Evolutionary conservation across 2,329 filamentous ascomycete species (phyloP).

Genomic region (Ceratocystis destructans): DNA sequence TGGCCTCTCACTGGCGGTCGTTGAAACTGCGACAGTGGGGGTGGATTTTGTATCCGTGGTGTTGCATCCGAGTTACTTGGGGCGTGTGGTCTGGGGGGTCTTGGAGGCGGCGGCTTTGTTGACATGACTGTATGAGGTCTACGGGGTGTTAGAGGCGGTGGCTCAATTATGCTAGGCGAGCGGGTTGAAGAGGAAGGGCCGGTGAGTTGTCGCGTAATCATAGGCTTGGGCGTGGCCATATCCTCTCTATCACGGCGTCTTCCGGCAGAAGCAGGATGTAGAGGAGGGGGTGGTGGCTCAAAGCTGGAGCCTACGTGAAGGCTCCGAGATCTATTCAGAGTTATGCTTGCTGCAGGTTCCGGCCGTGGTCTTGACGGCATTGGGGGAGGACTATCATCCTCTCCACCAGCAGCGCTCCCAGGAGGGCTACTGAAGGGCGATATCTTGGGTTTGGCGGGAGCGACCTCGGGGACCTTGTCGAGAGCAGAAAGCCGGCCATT

Average conservation of each 20-base stretch:
- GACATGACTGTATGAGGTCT: conserved; percentile 11
- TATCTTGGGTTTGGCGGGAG: conserved; percentile 28
- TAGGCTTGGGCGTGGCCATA: conserved; percentile 7
- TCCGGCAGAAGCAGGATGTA: conserved; percentile 12
- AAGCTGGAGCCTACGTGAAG: conserved; percentile 17
- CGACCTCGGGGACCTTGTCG: conserved; percentile 8
- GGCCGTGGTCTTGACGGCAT: conserved; percentile 22
- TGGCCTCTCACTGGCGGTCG: conserved; percentile 14
- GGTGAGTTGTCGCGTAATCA: conserved; percentile 16
- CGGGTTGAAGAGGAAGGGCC: conserved; percentile 14
- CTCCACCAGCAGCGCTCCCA: conserved; percentile 40
- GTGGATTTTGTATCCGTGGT: not conserved
- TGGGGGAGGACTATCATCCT: conserved; percentile 23
- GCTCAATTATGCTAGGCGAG: conserved; percentile 10
- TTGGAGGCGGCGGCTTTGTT: conserved; percentile 16
- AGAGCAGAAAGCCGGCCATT: conserved; percentile 19
- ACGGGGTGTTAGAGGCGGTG: conserved; percentile 14
- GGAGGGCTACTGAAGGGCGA: conserved; percentile 86
- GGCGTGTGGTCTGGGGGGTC: conserved; percentile 11
- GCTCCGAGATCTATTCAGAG: conserved; percentile 18
- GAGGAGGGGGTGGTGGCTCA: conserved; percentile 17
- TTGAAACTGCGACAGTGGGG: conserved; percentile 13
- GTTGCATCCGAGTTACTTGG: conserved; percentile 10
- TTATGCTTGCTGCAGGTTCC: conserved; percentile 3
- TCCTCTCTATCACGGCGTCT: conserved; percentile 16